Conservation (phyloP, 768 basidiomycete genomes). For the Pisolithus microcarpus region DNA sequence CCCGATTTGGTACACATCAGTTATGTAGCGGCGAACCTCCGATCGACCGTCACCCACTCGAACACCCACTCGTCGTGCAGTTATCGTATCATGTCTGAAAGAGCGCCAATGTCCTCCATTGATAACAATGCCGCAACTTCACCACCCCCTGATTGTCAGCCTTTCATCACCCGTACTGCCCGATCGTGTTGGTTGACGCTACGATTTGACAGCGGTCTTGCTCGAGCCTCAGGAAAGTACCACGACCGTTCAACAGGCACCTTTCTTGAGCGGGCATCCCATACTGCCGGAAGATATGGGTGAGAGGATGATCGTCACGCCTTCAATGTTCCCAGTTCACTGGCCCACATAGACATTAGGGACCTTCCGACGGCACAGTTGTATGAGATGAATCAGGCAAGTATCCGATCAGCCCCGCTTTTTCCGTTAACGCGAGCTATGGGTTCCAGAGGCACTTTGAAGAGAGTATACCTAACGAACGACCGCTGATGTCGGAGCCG, state of each 20-base stretch:
- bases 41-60: too few species aligned
- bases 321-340: neutral
- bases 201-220: slow-evolving; percentile 3
- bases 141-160: neutral
- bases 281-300: slow-evolving; percentile 27
- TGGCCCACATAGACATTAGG: slow-evolving; percentile 23
- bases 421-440: neutral
- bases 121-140: neutral
- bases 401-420: slow-evolving; percentile 1
- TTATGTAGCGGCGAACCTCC: too few species aligned
- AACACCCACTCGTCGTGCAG: too few species aligned
- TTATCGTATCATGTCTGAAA: slow-evolving; percentile 1
- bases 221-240: slow-evolving; percentile 11
- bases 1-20: too few species aligned
- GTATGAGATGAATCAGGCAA: slow-evolving; percentile 36
- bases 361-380: slow-evolving; percentile 29
- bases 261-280: slow-evolving; percentile 23
- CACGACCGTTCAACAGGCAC: slow-evolving; percentile 4
- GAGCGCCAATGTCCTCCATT: neutral
- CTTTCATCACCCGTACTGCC: neutral
- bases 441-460: slow-evolving; percentile 31
- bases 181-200: neutral
- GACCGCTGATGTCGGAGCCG: slow-evolving; percentile 51
- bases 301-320: slow-evolving; percentile 1
- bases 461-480: slow-evolving; percentile 29